These are phyloP conservation scores for Mrakia frigida DNA, from an alignment of 768 basidiomycete species.

Conservation along the genomic window DNA sequence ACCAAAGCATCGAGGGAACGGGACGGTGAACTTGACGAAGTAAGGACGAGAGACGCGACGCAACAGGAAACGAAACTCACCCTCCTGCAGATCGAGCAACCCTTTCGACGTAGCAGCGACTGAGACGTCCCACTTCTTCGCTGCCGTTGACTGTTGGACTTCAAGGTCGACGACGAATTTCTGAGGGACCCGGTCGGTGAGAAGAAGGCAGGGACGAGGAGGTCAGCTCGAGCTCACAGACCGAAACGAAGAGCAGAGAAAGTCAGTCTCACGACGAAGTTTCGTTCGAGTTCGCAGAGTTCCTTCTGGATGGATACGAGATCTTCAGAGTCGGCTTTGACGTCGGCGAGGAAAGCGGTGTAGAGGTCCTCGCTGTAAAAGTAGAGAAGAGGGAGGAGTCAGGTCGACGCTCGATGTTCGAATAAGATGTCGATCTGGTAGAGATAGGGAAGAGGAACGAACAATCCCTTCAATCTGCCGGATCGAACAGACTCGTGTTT, in stretches of 20 bases:
- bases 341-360: not conserved
- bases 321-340: not conserved
- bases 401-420: not conserved
- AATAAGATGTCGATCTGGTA: no score
- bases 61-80: not conserved
- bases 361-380: slow-evolving; percentile 3
- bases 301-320: not conserved
- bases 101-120: not conserved
- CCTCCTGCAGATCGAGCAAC: not conserved
- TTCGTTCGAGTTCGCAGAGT: slow-evolving; percentile 1
- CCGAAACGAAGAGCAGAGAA: not conserved
- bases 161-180: not conserved
- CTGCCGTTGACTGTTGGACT: not conserved
- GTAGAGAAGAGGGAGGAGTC: not conserved
- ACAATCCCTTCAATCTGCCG: not conserved
- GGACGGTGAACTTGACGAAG: not conserved
- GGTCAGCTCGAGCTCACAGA: not conserved
- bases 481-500: not conserved
- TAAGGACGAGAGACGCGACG: not conserved
- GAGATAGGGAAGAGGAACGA: not conserved
- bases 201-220: no score
- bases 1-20: not conserved
- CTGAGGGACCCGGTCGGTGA: not conserved
- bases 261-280: slow-evolving; percentile 1
- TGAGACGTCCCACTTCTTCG: slow-evolving; percentile 1